These are phyloP conservation scores for Cicer cuneatum DNA, from an alignment of 306 rosid species.

Conservation along the genomic window DNA sequence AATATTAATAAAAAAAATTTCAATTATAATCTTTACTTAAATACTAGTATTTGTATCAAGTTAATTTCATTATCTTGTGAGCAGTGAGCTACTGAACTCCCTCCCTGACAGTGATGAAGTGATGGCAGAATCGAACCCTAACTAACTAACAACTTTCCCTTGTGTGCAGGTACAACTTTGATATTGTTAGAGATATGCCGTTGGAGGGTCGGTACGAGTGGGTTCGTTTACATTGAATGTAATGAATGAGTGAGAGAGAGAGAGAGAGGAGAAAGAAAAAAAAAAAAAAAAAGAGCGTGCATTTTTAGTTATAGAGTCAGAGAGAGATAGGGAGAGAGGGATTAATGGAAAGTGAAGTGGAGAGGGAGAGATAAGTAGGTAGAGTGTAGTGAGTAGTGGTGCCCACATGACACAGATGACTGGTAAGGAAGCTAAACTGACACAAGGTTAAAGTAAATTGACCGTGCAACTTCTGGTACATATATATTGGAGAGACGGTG, in stretches of 20 bases:
- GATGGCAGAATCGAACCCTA: slow-evolving; percentile 49
- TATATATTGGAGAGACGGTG: slow-evolving; percentile 21
- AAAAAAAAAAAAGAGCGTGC: neutral
- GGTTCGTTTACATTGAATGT: slow-evolving; percentile 78
- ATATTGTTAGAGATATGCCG: slow-evolving; percentile 78
- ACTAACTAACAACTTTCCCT: slow-evolving; percentile 62
- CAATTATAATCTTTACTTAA: too few relatives aligned
- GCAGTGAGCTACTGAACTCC: neutral
- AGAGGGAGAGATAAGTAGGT: too few relatives aligned
- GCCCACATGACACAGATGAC: slow-evolving; percentile 1
- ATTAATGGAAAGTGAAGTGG: neutral
- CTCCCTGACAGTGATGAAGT: neutral
- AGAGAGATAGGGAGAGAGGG: neutral
- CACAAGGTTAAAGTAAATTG: slow-evolving; percentile 51
- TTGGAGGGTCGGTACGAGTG: slow-evolving; percentile 90
- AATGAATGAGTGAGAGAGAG: slow-evolving; percentile 38
- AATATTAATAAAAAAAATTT: too few relatives aligned
- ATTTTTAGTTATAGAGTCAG: slow-evolving; percentile 28
- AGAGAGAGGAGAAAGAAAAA: slow-evolving; percentile 5
- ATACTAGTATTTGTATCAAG: too few relatives aligned
- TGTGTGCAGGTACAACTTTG: slow-evolving; percentile 89
- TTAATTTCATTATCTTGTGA: too few relatives aligned
- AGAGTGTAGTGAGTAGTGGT: slow-evolving; percentile 22
- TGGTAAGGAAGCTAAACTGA: slow-evolving; percentile 47
- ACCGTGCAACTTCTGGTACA: slow-evolving; percentile 46